Evolutionary conservation across 176 grass and related monocot species (phyloP), one percentile per base, ranked within the genome.

Genomic region (Ananas comosus): DNA sequence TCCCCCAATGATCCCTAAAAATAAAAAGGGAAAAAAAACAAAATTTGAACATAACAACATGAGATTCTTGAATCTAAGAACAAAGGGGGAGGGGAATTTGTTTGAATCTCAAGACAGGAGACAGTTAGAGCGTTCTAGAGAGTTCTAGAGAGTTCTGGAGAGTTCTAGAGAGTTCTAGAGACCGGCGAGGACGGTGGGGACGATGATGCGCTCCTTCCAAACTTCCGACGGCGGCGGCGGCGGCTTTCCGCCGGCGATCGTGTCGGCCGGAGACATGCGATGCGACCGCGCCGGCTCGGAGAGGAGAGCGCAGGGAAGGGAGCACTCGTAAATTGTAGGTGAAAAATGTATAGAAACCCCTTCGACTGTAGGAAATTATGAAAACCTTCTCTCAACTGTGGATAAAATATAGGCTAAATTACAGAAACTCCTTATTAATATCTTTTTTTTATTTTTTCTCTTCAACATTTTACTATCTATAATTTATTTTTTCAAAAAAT

Each of bases 151-250:
- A 5, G 33, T 33, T 33, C 29, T 33, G 4, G 29, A 33, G 2
- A 33, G 29, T 42, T 42, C 33, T 42, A 6, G 33, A 6, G 33
- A 42, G 33, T 42, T 42, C 33, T 7, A 42, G 28, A 1, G 48
- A 97, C 93, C 86, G 16, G 79, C 86, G 28, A 80, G 74, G 12
- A 73, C 19, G 1, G 78, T 70, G 22, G 89, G 86, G 17, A 87
- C 3, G 23, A 85, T 13, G 82, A 97, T 92, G 58, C 89, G 86
- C 77, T 85, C 76, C 82, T 74, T 92, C 84, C 84, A 90, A 22
- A 81, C 72, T 0, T 52, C 79, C 2, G 77, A 83, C 25, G 25
- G 64, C 65, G 22, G 48, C 63, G 54, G 22, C 33, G 33, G 33
- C 3, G 7, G 61, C 61, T 14, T 23, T 13, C 49, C 4, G 2